These are phyloP conservation scores for Penicillium polonicum DNA, from an alignment of 2,329 filamentous ascomycete genomes.

Conservation along the genomic window DNA sequence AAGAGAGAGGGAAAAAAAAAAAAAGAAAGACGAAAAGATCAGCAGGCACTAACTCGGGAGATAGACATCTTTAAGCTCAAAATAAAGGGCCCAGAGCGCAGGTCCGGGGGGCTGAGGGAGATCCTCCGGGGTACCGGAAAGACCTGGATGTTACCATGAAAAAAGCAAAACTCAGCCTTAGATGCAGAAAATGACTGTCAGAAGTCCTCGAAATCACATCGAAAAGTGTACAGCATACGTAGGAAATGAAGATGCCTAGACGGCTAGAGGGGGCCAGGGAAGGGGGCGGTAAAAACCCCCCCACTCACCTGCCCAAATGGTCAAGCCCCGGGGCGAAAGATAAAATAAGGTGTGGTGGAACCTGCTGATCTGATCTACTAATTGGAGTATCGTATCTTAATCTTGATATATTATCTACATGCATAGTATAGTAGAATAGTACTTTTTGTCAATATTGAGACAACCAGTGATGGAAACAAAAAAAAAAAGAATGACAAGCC, in stretches of 20 bases:
- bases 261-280: too few relatives aligned
- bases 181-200: not conserved
- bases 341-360: constrained; percentile 23
- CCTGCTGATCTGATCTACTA: constrained; percentile 16
- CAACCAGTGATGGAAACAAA: not conserved
- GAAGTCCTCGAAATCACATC: not conserved
- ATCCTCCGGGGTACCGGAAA: constrained; percentile 2
- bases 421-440: not conserved
- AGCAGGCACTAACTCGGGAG: constrained; percentile 3
- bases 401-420: not conserved
- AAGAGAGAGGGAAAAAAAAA: not conserved
- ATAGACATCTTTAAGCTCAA: constrained; percentile 21
- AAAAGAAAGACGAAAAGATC: constrained; percentile 1
- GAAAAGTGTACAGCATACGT: not conserved
- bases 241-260: constrained; percentile 11
- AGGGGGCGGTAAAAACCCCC: too few relatives aligned
- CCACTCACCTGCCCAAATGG: too few relatives aligned
- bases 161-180: constrained; percentile 1
- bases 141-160: not conserved
- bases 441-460: not conserved
- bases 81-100: constrained; percentile 1
- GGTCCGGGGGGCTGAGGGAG: constrained; percentile 13
- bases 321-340: too few relatives aligned
- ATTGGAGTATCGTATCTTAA: constrained; percentile 4
- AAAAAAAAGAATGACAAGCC: not conserved